Evolutionary conservation across 805 yeast species (phyloP).

Genomic region (Kazachstania viticola): DNA sequence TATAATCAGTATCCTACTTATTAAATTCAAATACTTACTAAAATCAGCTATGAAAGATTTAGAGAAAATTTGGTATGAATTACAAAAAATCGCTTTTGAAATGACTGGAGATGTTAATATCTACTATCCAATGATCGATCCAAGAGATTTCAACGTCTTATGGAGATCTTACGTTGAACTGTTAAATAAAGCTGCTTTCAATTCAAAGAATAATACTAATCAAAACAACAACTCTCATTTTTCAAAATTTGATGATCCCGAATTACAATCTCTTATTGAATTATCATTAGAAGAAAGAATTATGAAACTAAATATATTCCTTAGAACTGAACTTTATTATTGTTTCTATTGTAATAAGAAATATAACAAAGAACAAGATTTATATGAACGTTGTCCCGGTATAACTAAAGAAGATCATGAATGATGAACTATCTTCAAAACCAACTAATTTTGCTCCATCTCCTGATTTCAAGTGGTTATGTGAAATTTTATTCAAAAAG

Average conservation of each 20-base stretch:
- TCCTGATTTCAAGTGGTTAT: slow-evolving; percentile 30
- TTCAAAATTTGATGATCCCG: slow-evolving; percentile 16
- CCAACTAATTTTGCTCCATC: slow-evolving; percentile 25
- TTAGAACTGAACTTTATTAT: slow-evolving; percentile 31
- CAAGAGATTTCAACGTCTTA: slow-evolving; percentile 28
- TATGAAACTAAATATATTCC: slow-evolving; percentile 26
- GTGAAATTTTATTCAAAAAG: slow-evolving; percentile 23
- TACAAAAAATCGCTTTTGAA: slow-evolving; percentile 34
- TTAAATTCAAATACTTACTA: too few relatives aligned
- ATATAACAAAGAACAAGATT: slow-evolving; percentile 29
- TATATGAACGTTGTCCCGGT: slow-evolving; percentile 40
- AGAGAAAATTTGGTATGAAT: slow-evolving; percentile 12
- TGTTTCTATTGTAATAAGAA: slow-evolving; percentile 41
- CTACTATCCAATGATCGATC: slow-evolving; percentile 15
- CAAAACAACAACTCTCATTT: slow-evolving; percentile 1
- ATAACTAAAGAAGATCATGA: slow-evolving; percentile 32
- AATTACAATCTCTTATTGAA: slow-evolving; percentile 23
- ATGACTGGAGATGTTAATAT: slow-evolving; percentile 30
- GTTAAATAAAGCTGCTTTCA: slow-evolving; percentile 5
- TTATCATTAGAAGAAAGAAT: slow-evolving; percentile 22
- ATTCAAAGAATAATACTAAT: slow-evolving; percentile 7
- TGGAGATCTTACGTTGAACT: slow-evolving; percentile 32
- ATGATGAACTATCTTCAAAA: slow-evolving; percentile 5
- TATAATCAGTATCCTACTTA: too few relatives aligned
- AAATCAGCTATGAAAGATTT: too few relatives aligned